phyloP scores from a whole-genome alignment of 352 stramenopile genomes.

The Sclerospora graminicola region DNA sequence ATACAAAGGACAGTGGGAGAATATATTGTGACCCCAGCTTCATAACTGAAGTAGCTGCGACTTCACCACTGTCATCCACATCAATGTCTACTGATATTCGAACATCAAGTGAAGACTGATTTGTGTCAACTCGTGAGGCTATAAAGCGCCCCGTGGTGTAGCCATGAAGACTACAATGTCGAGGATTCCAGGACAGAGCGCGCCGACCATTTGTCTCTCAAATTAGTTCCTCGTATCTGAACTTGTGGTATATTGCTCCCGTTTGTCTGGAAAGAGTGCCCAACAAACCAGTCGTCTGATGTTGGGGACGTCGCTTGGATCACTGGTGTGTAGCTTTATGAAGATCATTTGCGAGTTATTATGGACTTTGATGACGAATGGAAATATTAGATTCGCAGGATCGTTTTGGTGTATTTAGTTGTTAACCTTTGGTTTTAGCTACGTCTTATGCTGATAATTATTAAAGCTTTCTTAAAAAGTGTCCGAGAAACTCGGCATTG shows the following conservation, averaged over 20 bases:
- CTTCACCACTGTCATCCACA: conserved; percentile 14
- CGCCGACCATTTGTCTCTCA: conserved; percentile 31
- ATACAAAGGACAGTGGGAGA: conserved; percentile 1
- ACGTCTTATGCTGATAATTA: conserved; percentile 19
- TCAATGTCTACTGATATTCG: conserved; percentile 5
- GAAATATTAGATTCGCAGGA: conserved; percentile 17
- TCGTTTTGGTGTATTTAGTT: neutral
- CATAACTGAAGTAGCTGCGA: conserved; percentile 3
- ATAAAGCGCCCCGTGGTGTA: conserved; percentile 5
- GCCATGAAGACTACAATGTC: conserved; percentile 7
- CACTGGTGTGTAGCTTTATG: conserved; percentile 33
- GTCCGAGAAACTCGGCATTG: neutral
- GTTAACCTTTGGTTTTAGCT: neutral
- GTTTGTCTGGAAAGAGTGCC: conserved; percentile 9
- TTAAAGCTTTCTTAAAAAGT: conserved; percentile 3
- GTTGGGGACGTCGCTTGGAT: conserved; percentile 20
- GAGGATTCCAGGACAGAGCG: conserved; percentile 14
- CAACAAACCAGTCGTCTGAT: conserved; percentile 5
- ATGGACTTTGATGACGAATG: conserved; percentile 47
- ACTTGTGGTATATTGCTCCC: conserved; percentile 31
- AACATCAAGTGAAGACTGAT: conserved; percentile 16
- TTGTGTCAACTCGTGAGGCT: conserved; percentile 12
- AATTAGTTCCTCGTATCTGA: conserved; percentile 41
- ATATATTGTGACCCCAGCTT: neutral
- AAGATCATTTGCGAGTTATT: conserved; percentile 36